Percentiles rank a stretch among this genome's conserved stretches.
Conservation (phyloP, 129 eudicot genomes). For the Ambrosia artemisiifolia region DNA sequence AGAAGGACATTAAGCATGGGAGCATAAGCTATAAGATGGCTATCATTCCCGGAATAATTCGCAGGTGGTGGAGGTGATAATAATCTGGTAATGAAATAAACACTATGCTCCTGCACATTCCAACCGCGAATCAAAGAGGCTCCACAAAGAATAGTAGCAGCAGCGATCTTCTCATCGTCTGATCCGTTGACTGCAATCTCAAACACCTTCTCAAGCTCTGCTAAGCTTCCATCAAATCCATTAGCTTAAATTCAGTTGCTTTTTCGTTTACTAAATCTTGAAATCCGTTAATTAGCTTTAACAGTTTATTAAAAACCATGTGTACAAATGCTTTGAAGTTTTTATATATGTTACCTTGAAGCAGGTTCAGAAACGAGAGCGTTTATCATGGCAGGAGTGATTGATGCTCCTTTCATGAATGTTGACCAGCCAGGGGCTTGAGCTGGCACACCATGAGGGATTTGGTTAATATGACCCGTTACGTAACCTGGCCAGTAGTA, state of each 20-base stretch:
- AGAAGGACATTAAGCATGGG: conserved; percentile 87
- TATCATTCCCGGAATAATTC: conserved; percentile 57
- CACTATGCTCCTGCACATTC: conserved; percentile 93
- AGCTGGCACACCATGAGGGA: conserved; percentile 63
- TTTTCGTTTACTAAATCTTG: conserved; percentile 45
- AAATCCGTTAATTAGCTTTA: conserved; percentile 7
- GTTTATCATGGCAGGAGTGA: conserved; percentile 53
- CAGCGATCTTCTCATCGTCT: conserved; percentile 86
- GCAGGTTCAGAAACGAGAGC: conserved; percentile 90
- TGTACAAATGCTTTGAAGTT: conserved; percentile 7
- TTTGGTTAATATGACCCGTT: conserved; percentile 55
- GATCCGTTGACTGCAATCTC: conserved; percentile 86
- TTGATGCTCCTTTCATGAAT: conserved; percentile 77
- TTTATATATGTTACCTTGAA: conserved; percentile 58
- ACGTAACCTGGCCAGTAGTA: conserved; percentile 99
- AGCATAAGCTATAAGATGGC: conserved; percentile 80
- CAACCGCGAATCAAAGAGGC: conserved; percentile 85
- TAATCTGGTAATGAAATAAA: conserved; percentile 76
- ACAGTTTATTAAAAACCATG: background rate
- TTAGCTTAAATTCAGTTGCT: conserved; percentile 87
- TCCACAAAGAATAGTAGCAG: conserved; percentile 86
- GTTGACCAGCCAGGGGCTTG: conserved; percentile 94
- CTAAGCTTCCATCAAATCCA: conserved; percentile 93
- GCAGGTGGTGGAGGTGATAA: conserved; percentile 75
- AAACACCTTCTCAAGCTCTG: conserved; percentile 91